Conservation (phyloP, 2,329 filamentous ascomycete genomes). For the Xenosphaeropsis pyriputrescens region DNA sequence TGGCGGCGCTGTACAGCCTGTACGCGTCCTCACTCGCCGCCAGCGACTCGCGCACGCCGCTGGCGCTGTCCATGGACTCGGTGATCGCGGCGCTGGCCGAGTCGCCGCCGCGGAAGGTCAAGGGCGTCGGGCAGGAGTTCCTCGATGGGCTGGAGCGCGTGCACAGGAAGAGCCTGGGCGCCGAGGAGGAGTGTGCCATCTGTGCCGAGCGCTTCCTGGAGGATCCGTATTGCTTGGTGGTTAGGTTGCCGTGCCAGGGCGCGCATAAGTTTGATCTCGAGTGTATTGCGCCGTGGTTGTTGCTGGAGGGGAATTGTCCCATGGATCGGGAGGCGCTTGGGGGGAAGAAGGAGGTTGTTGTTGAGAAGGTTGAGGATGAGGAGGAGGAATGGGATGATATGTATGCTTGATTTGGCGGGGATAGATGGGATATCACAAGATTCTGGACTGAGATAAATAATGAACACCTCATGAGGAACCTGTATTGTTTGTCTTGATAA, state of each 20-base stretch:
- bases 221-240: constrained; percentile 46
- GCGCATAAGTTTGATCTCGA: constrained; percentile 50
- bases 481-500: too few species aligned
- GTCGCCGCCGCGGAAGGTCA: constrained; percentile 33
- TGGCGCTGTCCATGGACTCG: constrained; percentile 33
- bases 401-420: constrained; percentile 21
- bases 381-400: constrained; percentile 23
- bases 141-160: constrained; percentile 46
- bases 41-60: constrained; percentile 16
- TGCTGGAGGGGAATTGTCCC: constrained; percentile 48
- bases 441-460: too few species aligned
- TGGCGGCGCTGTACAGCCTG: constrained; percentile 40
- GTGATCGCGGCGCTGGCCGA: constrained; percentile 34
- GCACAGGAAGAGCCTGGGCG: constrained; percentile 29
- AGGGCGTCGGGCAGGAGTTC: constrained; percentile 42
- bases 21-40: constrained; percentile 33
- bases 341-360: constrained; percentile 32
- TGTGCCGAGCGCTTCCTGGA: constrained; percentile 47
- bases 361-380: constrained; percentile 19
- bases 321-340: constrained; percentile 46
- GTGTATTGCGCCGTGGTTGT: constrained; percentile 51
- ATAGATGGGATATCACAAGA: too few species aligned
- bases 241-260: constrained; percentile 46
- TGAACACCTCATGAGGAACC: too few species aligned
- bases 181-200: constrained; percentile 42